Evolutionary conservation across 164 flowering plant species (phyloP).

Genomic region (Cinnamomum micranthum): DNA sequence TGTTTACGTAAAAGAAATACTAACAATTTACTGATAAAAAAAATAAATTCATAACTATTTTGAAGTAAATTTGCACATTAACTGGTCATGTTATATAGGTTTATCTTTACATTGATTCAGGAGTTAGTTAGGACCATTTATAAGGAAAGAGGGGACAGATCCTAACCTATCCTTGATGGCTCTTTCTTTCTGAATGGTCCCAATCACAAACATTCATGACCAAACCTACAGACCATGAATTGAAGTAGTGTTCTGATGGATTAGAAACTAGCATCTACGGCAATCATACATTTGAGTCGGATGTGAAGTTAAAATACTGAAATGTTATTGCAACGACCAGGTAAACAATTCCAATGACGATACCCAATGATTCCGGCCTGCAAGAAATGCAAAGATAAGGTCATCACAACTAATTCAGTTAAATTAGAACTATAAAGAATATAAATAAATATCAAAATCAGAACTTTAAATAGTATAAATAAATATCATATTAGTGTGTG

Average conservation of each 20-base stretch:
- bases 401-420: background rate
- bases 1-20: no score
- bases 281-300: constrained; percentile 79
- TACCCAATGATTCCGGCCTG: constrained; percentile 99
- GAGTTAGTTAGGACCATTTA: no score
- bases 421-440: background rate
- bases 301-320: constrained; percentile 75
- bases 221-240: background rate
- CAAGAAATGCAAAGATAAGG: constrained; percentile 14
- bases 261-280: background rate
- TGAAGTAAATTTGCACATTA: no score
- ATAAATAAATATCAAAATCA: no score
- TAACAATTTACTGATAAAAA: no score
- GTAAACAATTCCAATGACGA: constrained; percentile 81
- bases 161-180: background rate
- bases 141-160: background rate
- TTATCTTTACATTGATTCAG: no score
- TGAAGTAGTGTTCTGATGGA: background rate
- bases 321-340: constrained; percentile 68
- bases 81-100: no score
- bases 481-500: no score
- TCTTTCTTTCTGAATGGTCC: background rate
- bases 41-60: no score
- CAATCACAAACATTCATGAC: background rate
- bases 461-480: no score